A percentile compares a stretch with the other conserved stretches of the same genome.
phyloP scores from a whole-genome alignment of 495 filamentous ascomycete genomes.

The Penicillium lividum region DNA sequence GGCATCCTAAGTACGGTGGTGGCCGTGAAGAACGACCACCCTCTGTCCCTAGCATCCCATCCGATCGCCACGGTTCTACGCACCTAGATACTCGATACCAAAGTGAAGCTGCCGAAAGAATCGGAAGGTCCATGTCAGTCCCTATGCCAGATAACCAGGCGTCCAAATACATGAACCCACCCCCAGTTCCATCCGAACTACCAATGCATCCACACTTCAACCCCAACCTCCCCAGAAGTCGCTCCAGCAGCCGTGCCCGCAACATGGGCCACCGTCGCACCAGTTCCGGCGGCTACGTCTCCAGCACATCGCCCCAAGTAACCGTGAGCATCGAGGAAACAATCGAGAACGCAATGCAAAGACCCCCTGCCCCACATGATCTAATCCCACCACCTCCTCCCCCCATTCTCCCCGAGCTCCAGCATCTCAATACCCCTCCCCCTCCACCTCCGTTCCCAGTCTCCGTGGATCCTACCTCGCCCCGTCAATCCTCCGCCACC shows the following conservation, averaged over 20 bases:
- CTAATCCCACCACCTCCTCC: constrained; percentile 64
- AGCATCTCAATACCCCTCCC: constrained; percentile 74
- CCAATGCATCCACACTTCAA: constrained; percentile 60
- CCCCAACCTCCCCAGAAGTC: constrained; percentile 52
- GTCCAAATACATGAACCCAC: constrained; percentile 24
- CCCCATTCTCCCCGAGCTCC: constrained; percentile 76
- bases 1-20: constrained; percentile 64
- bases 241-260: constrained; percentile 42
- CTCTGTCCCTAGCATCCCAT: constrained; percentile 66
- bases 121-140: constrained; percentile 71
- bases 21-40: constrained; percentile 59
- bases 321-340: constrained; percentile 67
- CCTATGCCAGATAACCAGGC: constrained; percentile 61
- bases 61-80: constrained; percentile 38
- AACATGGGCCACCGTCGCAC: constrained; percentile 42
- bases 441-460: constrained; percentile 52
- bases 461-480: constrained; percentile 30
- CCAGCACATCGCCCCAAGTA: constrained; percentile 35
- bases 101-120: constrained; percentile 50
- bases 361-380: constrained; percentile 44
- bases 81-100: constrained; percentile 67
- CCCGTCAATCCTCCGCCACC: constrained; percentile 53
- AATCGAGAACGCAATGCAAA: constrained; percentile 49
- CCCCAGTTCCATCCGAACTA: constrained; percentile 45
- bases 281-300: constrained; percentile 30